Percentiles rank a stretch among this genome's conserved stretches.
Evolutionary conservation across 306 rosid species (phyloP).

Genomic region (Quercus dentata): DNA sequence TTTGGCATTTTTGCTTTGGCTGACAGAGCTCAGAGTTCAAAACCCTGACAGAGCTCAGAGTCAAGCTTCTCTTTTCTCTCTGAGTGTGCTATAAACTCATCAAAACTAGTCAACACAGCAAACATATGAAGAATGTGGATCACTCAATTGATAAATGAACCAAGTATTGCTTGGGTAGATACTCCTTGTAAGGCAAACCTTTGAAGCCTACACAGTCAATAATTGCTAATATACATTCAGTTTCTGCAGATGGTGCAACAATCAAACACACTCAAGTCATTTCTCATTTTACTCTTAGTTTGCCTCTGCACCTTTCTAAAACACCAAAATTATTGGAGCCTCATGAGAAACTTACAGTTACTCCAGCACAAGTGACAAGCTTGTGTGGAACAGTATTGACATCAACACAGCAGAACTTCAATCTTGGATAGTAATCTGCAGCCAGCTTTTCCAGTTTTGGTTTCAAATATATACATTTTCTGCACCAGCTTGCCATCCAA

Average conservation of each 20-base stretch:
- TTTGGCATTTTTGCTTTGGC: neutral
- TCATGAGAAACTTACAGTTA: conserved; percentile 64
- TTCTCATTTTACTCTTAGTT: no score
- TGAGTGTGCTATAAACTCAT: neutral
- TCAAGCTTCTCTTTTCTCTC: neutral
- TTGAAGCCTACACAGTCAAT: neutral
- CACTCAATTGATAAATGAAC: neutral
- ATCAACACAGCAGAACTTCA: conserved; percentile 68
- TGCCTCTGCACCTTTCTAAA: no score
- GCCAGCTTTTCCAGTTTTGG: conserved; percentile 86
- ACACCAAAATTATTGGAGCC: neutral
- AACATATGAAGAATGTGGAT: neutral
- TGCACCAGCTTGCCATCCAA: conserved; percentile 94
- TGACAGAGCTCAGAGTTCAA: neutral
- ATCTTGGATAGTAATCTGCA: conserved; percentile 65
- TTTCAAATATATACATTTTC: conserved; percentile 80
- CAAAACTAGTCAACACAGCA: neutral
- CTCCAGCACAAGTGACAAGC: conserved; percentile 79
- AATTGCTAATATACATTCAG: neutral
- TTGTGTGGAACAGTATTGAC: conserved; percentile 74
- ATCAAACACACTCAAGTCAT: neutral
- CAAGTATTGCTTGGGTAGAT: neutral
- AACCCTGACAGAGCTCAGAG: neutral
- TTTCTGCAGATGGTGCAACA: neutral
- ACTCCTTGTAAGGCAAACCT: neutral